Conservation (phyloP, 768 basidiomycete genomes). For the Termitomyces sp. region DNA sequence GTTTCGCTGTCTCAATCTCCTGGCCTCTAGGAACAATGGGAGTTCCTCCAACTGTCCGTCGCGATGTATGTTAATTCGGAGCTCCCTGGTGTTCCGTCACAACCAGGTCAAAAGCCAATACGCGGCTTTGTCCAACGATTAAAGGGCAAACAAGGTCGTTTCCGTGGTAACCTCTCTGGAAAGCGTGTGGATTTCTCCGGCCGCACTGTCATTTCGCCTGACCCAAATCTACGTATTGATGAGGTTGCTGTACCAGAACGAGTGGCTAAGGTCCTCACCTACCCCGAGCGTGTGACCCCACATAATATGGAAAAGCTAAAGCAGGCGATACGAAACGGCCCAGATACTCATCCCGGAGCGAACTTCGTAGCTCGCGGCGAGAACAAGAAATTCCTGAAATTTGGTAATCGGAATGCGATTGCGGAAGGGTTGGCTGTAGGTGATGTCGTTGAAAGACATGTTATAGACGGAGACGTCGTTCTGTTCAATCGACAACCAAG, state of each 20-base stretch:
- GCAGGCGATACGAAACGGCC: slow-evolving; percentile 79
- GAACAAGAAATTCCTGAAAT: slow-evolving; percentile 86
- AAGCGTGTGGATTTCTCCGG: slow-evolving; percentile 99
- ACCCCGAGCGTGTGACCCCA: slow-evolving; percentile 89
- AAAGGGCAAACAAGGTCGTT: slow-evolving; percentile 98
- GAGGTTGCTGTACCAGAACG: slow-evolving; percentile 97
- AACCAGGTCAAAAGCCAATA: slow-evolving; percentile 88
- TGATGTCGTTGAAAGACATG: slow-evolving; percentile 91
- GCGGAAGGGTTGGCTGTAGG: slow-evolving; percentile 83
- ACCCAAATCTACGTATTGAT: slow-evolving; percentile 97
- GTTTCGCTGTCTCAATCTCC: neutral
- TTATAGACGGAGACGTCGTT: slow-evolving; percentile 93
- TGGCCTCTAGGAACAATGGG: slow-evolving; percentile 85
- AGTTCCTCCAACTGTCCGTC: slow-evolving; percentile 88
- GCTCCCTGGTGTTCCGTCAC: slow-evolving; percentile 85
- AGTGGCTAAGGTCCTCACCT: slow-evolving; percentile 91
- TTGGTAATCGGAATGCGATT: slow-evolving; percentile 73
- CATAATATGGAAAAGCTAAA: slow-evolving; percentile 82
- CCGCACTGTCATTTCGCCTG: slow-evolving; percentile 97
- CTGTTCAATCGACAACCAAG: slow-evolving; percentile 98
- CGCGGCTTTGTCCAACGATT: slow-evolving; percentile 96
- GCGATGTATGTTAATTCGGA: slow-evolving; percentile 99
- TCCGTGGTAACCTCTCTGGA: slow-evolving; percentile 95
- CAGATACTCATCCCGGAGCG: slow-evolving; percentile 90
- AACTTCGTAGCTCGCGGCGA: slow-evolving; percentile 86